A percentile compares a stretch with the other conserved stretches of the same genome.
Conservation (phyloP, 2,329 filamentous ascomycete species). For the Magnaporthales sp. region DNA sequence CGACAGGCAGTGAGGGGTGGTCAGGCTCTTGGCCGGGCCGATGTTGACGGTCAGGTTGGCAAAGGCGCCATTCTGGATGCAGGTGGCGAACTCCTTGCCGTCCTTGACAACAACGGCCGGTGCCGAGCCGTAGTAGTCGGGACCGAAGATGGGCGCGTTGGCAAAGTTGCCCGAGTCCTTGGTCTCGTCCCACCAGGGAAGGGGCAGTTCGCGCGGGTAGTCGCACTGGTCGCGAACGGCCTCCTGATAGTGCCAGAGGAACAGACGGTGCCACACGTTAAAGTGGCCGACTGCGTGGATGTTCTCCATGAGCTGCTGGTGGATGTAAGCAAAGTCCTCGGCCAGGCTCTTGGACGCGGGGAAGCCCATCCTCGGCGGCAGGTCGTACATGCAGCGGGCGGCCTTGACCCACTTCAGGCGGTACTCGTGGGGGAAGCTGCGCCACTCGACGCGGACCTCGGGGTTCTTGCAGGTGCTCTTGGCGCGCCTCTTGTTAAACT, state of each 20-base stretch:
- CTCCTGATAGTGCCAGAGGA: slow-evolving; percentile 12
- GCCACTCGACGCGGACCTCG: slow-evolving; percentile 8
- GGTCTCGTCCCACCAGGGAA: slow-evolving; percentile 8
- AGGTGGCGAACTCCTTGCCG: not conserved
- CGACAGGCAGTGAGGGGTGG: slow-evolving; percentile 5
- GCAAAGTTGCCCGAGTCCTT: not conserved
- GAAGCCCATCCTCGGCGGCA: slow-evolving; percentile 10
- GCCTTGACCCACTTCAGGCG: slow-evolving; percentile 12
- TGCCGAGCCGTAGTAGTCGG: not conserved
- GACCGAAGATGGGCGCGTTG: not conserved
- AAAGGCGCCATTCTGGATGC: not conserved
- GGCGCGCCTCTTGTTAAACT: not conserved
- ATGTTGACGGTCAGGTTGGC: not conserved
- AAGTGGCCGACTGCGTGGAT: slow-evolving; percentile 12
- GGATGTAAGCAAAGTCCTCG: slow-evolving; percentile 12
- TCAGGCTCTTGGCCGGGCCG: not conserved
- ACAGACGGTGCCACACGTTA: slow-evolving; percentile 13
- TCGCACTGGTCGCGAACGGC: slow-evolving; percentile 14
- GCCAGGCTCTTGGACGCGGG: slow-evolving; percentile 8
- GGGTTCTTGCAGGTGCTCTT: slow-evolving; percentile 4
- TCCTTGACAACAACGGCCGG: not conserved
- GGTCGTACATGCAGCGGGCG: slow-evolving; percentile 12
- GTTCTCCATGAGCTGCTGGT: slow-evolving; percentile 10
- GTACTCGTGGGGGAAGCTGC: slow-evolving; percentile 9
- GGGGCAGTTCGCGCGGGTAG: slow-evolving; percentile 10